A percentile compares a stretch with the other conserved stretches of the same genome.
Evolutionary conservation across 208 protist genomes (phyloP).

Genomic region (Crithidia expoeki): DNA sequence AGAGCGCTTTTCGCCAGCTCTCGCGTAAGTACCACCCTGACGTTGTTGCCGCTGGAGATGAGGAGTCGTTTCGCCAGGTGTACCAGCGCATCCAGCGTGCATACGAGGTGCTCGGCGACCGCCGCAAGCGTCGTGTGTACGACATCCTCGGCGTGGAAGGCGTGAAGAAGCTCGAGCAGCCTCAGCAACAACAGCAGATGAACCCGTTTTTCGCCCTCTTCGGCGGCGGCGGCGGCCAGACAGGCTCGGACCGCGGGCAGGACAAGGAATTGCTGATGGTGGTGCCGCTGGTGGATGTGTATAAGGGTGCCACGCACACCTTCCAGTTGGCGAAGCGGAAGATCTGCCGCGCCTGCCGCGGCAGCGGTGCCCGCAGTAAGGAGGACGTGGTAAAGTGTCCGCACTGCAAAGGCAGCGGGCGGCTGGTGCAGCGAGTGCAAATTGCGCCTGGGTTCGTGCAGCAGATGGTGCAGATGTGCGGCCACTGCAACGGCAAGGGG

Average conservation of each 20-base stretch:
- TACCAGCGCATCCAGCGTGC: slow-evolving; percentile 87
- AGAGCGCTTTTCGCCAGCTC: slow-evolving; percentile 73
- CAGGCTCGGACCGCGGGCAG: slow-evolving; percentile 46
- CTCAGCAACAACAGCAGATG: slow-evolving; percentile 39
- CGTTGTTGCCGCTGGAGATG: slow-evolving; percentile 39
- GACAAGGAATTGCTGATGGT: slow-evolving; percentile 61
- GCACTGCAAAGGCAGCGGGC: slow-evolving; percentile 70
- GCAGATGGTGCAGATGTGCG: slow-evolving; percentile 82
- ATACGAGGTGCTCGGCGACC: slow-evolving; percentile 91
- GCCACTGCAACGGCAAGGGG: slow-evolving; percentile 89
- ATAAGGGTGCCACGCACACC: slow-evolving; percentile 86
- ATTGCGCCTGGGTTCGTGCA: slow-evolving; percentile 80
- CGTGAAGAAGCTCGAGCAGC: slow-evolving; percentile 71
- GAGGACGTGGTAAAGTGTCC: slow-evolving; percentile 51
- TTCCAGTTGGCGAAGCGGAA: slow-evolving; percentile 88
- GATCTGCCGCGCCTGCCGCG: slow-evolving; percentile 81
- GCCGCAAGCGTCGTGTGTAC: slow-evolving; percentile 91
- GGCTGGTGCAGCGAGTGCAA: slow-evolving; percentile 69
- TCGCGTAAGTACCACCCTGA: slow-evolving; percentile 88
- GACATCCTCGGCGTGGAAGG: slow-evolving; percentile 91
- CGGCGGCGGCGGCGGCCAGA: slow-evolving; percentile 36
- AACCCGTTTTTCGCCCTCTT: slow-evolving; percentile 43
- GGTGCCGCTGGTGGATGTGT: slow-evolving; percentile 89
- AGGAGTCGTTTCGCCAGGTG: slow-evolving; percentile 55
- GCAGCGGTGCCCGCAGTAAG: slow-evolving; percentile 51